phyloP scores from a whole-genome alignment of 345 rosid genomes.

The Corchorus capsularis region DNA sequence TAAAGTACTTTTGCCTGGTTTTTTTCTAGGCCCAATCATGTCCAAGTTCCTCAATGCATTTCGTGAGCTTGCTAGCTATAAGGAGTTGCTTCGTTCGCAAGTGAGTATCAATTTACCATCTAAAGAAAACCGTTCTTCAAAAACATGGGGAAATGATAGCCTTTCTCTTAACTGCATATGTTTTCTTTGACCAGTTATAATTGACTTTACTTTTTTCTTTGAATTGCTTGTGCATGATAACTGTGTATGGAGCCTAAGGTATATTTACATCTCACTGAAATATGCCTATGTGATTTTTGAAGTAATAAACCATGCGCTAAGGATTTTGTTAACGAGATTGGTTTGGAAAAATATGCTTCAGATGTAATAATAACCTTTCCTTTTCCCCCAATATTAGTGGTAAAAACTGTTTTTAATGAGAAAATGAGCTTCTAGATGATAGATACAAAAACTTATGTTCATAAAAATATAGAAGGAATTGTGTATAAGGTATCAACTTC shows the following conservation, averaged over 20 bases:
- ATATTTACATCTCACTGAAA: not conserved
- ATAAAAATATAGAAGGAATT: not conserved
- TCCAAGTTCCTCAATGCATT: conserved; percentile 69
- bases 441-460: not conserved
- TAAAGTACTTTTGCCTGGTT: conserved; percentile 19
- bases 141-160: not conserved
- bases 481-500: not conserved
- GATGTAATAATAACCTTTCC: not conserved
- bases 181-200: not conserved
- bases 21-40: conserved; percentile 70
- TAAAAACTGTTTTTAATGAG: not conserved
- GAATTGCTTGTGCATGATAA: not conserved
- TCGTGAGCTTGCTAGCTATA: conserved; percentile 75
- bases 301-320: not conserved
- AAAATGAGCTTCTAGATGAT: conserved; percentile 7
- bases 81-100: conserved; percentile 85
- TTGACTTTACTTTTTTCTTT: not conserved
- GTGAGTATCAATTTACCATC: conserved; percentile 43
- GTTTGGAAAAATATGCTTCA: not conserved
- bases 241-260: not conserved
- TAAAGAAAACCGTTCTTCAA: not conserved
- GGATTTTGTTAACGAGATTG: not conserved
- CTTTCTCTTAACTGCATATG: not conserved
- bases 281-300: not conserved
- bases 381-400: not conserved